Percentiles rank a stretch among this genome's conserved stretches.
phyloP scores from a whole-genome alignment of 2,329 filamentous ascomycete species.

The Diaporthe australafricana region DNA sequence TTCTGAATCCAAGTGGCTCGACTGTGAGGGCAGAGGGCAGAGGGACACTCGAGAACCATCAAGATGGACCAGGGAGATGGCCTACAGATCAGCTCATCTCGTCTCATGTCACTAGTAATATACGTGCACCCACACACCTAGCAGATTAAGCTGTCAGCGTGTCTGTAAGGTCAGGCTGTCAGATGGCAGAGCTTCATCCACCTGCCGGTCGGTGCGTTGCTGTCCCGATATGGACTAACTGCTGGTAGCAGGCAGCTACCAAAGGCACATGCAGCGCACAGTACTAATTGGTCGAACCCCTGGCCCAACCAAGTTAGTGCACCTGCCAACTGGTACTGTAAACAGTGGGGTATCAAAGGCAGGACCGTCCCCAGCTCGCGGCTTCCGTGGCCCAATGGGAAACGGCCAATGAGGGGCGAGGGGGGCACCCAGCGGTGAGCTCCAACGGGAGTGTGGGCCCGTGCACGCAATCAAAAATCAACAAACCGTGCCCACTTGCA shows the following conservation, averaged over 20 bases:
- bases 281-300: conserved; percentile 1
- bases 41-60: neutral
- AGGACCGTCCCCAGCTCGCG: conserved; percentile 30
- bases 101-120: neutral
- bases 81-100: conserved; percentile 20
- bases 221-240: neutral
- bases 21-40: neutral
- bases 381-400: conserved; percentile 28
- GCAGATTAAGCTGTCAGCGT: conserved; percentile 11
- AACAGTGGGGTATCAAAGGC: conserved; percentile 25
- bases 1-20: neutral
- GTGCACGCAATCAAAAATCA: conserved; percentile 35
- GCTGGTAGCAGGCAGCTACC: conserved; percentile 9
- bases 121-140: too few species aligned
- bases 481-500: conserved; percentile 31
- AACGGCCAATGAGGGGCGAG: neutral
- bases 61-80: neutral
- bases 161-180: neutral
- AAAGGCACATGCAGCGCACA: neutral
- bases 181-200: neutral
- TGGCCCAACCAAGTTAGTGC: conserved; percentile 10
- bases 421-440: conserved; percentile 12
- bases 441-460: neutral
- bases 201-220: conserved; percentile 3
- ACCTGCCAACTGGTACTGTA: conserved; percentile 28